Base-by-base conservation (phyloP, 176 grass and related monocot species). In the Chloris gayana region DNA sequence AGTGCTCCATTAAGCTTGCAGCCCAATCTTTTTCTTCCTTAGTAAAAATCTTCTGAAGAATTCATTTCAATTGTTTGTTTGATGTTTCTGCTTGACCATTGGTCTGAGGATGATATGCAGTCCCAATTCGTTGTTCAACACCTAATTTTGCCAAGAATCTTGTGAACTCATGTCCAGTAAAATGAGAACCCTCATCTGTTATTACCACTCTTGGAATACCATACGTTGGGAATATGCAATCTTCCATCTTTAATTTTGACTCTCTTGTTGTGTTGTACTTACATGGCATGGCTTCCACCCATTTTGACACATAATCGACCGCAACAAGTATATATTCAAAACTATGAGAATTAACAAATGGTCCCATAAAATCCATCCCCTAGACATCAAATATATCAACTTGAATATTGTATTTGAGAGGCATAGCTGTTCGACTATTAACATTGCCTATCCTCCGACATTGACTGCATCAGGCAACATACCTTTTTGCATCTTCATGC, bases 71-170 rank as follows among this genome's bases (percentile, higher is more conserved):
- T 32, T 64, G 29, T 14, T 64, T 33, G 5, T 64, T 64, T 2
- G 30, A 64, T 0, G 21, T 33, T 33, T 64, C 30, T 1, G 3
- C 61, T 33, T 64, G 29, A 0, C 61, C 30, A 15, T 9, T 37
- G 0, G 32, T 37, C 15, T 66, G 32, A 0, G 64, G 64, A 35
- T 37, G 64, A 5, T 67, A 64, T 1, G 61, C 14, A 18, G 61
- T 64, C 0, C 27, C 61, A 2, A 64, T 6, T 12, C 33, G 37
- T 12, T 67, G 64, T 0, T 67, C 18, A n/a, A 67, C 3, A 2
- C 64, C 4, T 8, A 10, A 0, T 0, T 21, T 21, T 2, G 1
- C 0, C 0, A 67, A 5, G 3, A 2, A 3, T 17, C 10, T 35
- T 0, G 6, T 0, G 21, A 67, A 67, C 0, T 1, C 14, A 0